A percentile compares a stretch with the other conserved stretches of the same genome.
phyloP scores from a whole-genome alignment of 768 basidiomycete species.

The Rhodotorula graminis region DNA sequence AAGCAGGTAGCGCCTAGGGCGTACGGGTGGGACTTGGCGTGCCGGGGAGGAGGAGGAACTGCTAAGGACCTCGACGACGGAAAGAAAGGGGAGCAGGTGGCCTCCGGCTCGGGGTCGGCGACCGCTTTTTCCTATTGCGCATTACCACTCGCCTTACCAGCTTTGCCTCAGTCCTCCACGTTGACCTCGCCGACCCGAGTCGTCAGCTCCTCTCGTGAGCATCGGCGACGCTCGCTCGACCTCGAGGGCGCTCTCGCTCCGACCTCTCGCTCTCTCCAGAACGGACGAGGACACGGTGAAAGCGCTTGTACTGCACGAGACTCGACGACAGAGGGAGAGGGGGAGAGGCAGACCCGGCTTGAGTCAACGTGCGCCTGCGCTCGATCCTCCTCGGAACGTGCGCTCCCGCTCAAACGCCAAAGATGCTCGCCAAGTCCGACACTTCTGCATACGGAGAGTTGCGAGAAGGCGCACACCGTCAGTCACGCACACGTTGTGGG shows the following conservation, averaged over 20 bases:
- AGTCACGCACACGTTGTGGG: neutral
- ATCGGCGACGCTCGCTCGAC: too few relatives aligned
- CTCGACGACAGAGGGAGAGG: too few relatives aligned
- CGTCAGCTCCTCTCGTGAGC: too few relatives aligned
- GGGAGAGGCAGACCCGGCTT: too few relatives aligned
- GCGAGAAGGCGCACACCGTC: neutral
- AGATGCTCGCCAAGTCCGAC: conserved; percentile 26
- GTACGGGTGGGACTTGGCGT: neutral
- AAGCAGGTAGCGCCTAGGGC: neutral
- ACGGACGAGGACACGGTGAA: too few relatives aligned
- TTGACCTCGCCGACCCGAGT: too few relatives aligned
- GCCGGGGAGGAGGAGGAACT: neutral
- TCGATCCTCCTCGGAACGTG: neutral
- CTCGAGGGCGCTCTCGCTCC: too few relatives aligned
- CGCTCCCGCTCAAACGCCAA: neutral
- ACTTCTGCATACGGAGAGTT: conserved; percentile 1
- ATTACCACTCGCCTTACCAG: neutral
- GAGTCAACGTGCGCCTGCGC: too few relatives aligned
- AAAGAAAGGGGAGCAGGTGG: neutral
- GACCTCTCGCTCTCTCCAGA: too few relatives aligned
- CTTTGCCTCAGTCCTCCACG: neutral
- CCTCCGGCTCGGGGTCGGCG: too few relatives aligned
- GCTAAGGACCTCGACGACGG: neutral
- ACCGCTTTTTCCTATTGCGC: too few relatives aligned
- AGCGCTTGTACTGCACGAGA: too few relatives aligned